Conservation (phyloP, 106 monocot genomes). For the Platanthera zijinensis region DNA sequence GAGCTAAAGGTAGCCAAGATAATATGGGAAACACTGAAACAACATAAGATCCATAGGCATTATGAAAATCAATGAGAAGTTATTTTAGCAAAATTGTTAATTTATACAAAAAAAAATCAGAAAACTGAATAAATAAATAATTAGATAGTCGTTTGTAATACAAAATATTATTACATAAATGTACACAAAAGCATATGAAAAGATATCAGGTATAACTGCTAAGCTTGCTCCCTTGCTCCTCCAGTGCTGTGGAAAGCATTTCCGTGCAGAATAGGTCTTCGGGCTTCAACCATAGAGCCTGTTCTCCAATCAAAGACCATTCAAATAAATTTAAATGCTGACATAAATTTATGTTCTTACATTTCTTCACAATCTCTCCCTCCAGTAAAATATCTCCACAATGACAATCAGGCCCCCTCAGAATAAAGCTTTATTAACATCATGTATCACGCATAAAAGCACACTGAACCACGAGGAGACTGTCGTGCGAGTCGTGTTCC, state of each 20-base stretch:
- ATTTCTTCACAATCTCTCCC: too few species aligned
- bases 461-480: too few species aligned
- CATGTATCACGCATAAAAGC: too few species aligned
- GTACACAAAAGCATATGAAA: neutral
- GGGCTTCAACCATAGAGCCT: conserved; percentile 37
- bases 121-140: neutral
- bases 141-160: neutral
- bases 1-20: too few species aligned
- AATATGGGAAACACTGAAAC: neutral
- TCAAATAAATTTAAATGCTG: neutral
- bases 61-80: neutral
- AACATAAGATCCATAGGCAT: neutral
- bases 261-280: conserved; percentile 67
- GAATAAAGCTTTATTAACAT: too few species aligned
- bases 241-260: conserved; percentile 57
- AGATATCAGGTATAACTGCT: neutral
- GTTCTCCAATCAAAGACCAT: neutral
- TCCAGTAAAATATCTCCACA: too few species aligned
- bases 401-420: too few species aligned
- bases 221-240: conserved; percentile 8
- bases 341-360: neutral
- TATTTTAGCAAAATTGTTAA: neutral
- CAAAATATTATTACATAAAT: neutral
- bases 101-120: neutral
- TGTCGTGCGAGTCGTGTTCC: too few species aligned